Conservation (phyloP, 1,139 yeast species). For the Pneumocystis jirovecii region DNA sequence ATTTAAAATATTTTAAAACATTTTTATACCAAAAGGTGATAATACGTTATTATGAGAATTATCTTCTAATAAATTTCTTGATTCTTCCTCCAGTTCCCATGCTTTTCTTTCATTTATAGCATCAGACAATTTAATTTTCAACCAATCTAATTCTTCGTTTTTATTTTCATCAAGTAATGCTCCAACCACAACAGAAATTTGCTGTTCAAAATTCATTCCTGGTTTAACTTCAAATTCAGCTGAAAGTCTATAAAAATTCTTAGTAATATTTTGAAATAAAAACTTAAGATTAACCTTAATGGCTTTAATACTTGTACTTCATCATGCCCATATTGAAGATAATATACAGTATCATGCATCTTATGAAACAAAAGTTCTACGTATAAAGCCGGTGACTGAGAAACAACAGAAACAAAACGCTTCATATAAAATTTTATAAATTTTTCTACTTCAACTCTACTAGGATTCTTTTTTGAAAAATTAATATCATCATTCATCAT, state of each 20-base stretch:
- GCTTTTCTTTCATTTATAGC: conserved; percentile 4
- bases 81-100: conserved; percentile 5
- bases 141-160: conserved; percentile 8
- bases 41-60: neutral
- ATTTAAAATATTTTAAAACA: neutral
- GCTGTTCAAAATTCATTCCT: conserved; percentile 6
- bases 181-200: conserved; percentile 8
- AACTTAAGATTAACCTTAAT: neutral
- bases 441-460: conserved; percentile 47
- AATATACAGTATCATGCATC: conserved; percentile 34
- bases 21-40: neutral
- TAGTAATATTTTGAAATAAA: neutral
- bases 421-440: conserved; percentile 56
- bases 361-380: conserved; percentile 59
- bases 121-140: conserved; percentile 4
- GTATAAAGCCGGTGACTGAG: conserved; percentile 40
- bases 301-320: conserved; percentile 15
- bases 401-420: conserved; percentile 38
- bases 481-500: conserved; percentile 27
- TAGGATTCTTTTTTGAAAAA: conserved; percentile 26
- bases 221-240: conserved; percentile 11
- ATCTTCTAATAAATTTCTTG: neutral
- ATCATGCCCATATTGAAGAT: conserved; percentile 43
- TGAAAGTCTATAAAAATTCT: conserved; percentile 3
- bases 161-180: conserved; percentile 11